Percentiles rank a stretch among this genome's conserved stretches.
phyloP scores from a whole-genome alignment of 2,329 filamentous ascomycete genomes.

The Cadophora malorum region DNA sequence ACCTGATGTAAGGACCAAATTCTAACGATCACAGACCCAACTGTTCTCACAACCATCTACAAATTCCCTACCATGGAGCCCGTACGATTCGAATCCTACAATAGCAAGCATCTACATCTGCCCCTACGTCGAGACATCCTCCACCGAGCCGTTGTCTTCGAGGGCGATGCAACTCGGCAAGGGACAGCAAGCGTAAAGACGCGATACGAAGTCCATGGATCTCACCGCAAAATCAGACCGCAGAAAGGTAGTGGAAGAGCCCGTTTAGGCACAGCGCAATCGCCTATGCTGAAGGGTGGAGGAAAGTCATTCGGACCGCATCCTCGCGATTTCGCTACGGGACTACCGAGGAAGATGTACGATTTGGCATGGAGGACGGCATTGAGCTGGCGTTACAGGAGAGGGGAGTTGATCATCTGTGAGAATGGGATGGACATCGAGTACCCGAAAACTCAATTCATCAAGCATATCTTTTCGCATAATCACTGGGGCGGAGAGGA shows the following conservation, averaged over 20 bases:
- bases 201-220: conserved; percentile 83
- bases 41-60: conserved; percentile 86
- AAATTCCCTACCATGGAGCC: conserved; percentile 90
- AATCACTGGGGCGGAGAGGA: conserved; percentile 72
- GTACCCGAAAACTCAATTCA: conserved; percentile 58
- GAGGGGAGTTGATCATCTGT: conserved; percentile 86
- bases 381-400: conserved; percentile 86
- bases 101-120: conserved; percentile 81
- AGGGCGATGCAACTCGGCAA: conserved; percentile 86
- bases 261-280: conserved; percentile 81
- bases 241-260: conserved; percentile 89
- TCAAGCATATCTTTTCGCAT: conserved; percentile 70
- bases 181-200: conserved; percentile 87
- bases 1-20: not conserved
- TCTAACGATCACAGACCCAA: conserved; percentile 54
- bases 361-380: conserved; percentile 95
- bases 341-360: conserved; percentile 87
- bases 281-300: conserved; percentile 81
- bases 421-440: conserved; percentile 76
- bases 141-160: conserved; percentile 89
- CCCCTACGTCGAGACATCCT: conserved; percentile 91
- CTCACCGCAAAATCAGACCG: conserved; percentile 77
- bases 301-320: conserved; percentile 91
- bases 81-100: conserved; percentile 76
- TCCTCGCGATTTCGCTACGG: conserved; percentile 87